phyloP scores from a whole-genome alignment of 352 stramenopile species.

The Phytophthora litchii region DNA sequence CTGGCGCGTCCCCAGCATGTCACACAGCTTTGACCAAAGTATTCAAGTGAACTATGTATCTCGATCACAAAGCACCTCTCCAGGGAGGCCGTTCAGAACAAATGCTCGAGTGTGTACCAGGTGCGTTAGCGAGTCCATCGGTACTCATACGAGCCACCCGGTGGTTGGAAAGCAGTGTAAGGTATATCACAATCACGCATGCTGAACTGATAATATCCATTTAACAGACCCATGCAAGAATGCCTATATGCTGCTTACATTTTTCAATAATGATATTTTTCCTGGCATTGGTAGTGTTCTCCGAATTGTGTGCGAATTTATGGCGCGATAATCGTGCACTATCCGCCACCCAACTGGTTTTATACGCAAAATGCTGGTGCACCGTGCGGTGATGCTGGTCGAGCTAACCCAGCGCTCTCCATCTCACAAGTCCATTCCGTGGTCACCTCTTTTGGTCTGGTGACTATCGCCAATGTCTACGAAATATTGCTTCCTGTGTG shows the following conservation, averaged over 20 bases:
- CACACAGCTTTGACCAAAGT: no score
- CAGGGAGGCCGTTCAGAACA: no score
- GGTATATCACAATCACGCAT: conserved; percentile 29
- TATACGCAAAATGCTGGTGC: conserved; percentile 29
- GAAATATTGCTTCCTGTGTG: conserved; percentile 9
- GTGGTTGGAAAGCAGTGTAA: conserved; percentile 25
- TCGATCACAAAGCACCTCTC: no score
- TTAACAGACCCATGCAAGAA: conserved; percentile 29
- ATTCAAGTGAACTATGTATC: no score
- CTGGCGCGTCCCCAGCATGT: no score
- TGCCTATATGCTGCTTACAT: conserved; percentile 18
- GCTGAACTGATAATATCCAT: conserved; percentile 30
- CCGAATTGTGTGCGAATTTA: conserved; percentile 12
- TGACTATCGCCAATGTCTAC: conserved; percentile 5
- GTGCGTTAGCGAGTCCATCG: conserved; percentile 28
- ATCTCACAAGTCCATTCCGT: conserved; percentile 8
- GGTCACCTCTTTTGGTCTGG: conserved; percentile 24
- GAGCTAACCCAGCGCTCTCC: not conserved
- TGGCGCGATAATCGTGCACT: conserved; percentile 21
- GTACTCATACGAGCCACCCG: conserved; percentile 30
- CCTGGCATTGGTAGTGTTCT: conserved; percentile 15
- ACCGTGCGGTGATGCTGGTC: conserved; percentile 17
- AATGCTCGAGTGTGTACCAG: not conserved
- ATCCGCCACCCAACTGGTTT: conserved; percentile 31
- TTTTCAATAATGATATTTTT: conserved; percentile 24